These are phyloP conservation scores for Xylaria longipes DNA, from an alignment of 495 filamentous ascomycete genomes.

Conservation along the genomic window DNA sequence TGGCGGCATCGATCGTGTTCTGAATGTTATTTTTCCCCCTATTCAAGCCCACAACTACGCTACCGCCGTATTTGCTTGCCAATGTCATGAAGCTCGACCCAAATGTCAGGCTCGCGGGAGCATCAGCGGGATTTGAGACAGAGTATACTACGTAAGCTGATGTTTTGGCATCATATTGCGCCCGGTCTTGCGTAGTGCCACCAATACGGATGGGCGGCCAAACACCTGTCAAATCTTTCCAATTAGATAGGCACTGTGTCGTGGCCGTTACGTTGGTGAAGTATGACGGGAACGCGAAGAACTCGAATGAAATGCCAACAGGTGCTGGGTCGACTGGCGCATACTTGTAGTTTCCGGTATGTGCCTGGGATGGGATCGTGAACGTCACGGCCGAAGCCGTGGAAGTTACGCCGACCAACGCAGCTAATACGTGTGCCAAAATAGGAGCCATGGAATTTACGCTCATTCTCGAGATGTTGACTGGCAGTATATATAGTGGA, in stretches of 20 bases:
- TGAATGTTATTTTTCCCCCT: slow-evolving; percentile 60
- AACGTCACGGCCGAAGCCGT: slow-evolving; percentile 42
- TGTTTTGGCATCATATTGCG: slow-evolving; percentile 58
- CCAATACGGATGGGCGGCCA: slow-evolving; percentile 67
- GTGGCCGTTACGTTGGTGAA: slow-evolving; percentile 61
- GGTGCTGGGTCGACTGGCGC: slow-evolving; percentile 54
- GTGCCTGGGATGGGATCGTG: slow-evolving; percentile 40
- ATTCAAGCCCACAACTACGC: slow-evolving; percentile 63
- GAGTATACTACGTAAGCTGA: slow-evolving; percentile 60
- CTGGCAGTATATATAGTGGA: slow-evolving; percentile 1
- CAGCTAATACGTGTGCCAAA: slow-evolving; percentile 5
- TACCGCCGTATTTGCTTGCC: slow-evolving; percentile 58
- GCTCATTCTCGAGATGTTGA: background rate
- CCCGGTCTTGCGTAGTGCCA: slow-evolving; percentile 66
- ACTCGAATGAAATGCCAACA: slow-evolving; percentile 65
- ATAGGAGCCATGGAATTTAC: slow-evolving; percentile 9
- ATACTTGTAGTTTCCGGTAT: slow-evolving; percentile 40
- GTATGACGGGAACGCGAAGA: slow-evolving; percentile 67
- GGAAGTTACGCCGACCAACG: background rate
- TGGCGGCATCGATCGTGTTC: slow-evolving; percentile 63
- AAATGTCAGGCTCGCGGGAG: slow-evolving; percentile 61
- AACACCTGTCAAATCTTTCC: slow-evolving; percentile 58
- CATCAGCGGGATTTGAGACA: slow-evolving; percentile 60
- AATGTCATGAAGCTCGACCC: slow-evolving; percentile 62
- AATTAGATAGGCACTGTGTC: slow-evolving; percentile 60